phyloP scores from a whole-genome alignment of 2,329 filamentous ascomycete genomes.

The Xylaria sp. region DNA sequence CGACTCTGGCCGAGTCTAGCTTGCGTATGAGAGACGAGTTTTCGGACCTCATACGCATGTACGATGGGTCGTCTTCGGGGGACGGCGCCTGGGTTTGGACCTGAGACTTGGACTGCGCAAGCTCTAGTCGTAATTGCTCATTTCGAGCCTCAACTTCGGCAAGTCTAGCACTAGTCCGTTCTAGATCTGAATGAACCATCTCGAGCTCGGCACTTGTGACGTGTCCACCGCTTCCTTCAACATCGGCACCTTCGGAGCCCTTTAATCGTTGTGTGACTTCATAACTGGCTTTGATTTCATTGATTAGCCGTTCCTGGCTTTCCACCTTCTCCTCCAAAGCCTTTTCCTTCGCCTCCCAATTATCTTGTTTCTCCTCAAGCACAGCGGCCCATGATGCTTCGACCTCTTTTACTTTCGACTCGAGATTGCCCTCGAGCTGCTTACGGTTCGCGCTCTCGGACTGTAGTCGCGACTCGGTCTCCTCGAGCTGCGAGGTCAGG shows the following conservation, averaged over 20 bases:
- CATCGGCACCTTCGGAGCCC: constrained; percentile 72
- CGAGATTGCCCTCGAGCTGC: constrained; percentile 80
- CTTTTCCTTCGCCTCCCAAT: constrained; percentile 95
- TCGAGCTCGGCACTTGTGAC: constrained; percentile 92
- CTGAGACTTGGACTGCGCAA: constrained; percentile 87
- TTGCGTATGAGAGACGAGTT: constrained; percentile 93
- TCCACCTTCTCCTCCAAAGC: constrained; percentile 92
- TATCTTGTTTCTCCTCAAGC: constrained; percentile 91
- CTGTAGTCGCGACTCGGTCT: constrained; percentile 83
- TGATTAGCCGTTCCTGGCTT: constrained; percentile 90
- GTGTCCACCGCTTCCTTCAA: constrained; percentile 66
- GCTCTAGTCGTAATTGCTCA: constrained; percentile 88
- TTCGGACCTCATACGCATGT: constrained; percentile 88
- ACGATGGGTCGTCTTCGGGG: constrained; percentile 89
- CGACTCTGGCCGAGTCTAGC: constrained; percentile 83
- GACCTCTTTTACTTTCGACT: constrained; percentile 86
- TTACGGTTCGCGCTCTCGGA: constrained; percentile 78
- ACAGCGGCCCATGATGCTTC: constrained; percentile 91
- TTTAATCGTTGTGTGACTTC: constrained; percentile 93
- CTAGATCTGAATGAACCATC: constrained; percentile 90
- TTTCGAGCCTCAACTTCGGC: constrained; percentile 94
- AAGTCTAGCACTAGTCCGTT: constrained; percentile 85
- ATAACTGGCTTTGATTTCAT: constrained; percentile 95
- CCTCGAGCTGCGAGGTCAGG: constrained; percentile 84
- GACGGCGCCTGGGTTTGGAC: constrained; percentile 69